phyloP scores from a whole-genome alignment of 441 rosid species.

The Brassica hybrid region DNA sequence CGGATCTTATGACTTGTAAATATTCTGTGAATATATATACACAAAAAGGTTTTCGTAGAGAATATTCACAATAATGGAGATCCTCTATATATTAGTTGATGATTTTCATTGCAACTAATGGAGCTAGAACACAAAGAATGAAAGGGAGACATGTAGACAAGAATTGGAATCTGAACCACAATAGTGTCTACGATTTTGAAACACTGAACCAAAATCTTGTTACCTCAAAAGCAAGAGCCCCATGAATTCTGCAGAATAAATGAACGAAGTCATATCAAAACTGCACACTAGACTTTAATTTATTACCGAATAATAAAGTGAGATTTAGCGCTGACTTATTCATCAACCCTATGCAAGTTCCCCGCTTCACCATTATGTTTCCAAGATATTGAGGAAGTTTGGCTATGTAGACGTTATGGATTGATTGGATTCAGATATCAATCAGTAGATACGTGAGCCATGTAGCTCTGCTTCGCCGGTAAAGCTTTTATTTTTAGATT shows the following conservation, averaged over 20 bases:
- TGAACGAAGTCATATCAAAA: conserved; percentile 14
- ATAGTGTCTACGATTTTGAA: neutral
- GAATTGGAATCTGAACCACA: neutral
- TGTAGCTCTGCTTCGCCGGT: conserved; percentile 13
- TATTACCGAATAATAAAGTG: conserved; percentile 10
- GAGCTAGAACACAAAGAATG: conserved; percentile 11
- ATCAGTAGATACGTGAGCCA: neutral
- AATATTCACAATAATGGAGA: neutral
- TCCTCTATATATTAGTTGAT: neutral
- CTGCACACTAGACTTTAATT: neutral
- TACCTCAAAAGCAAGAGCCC: conserved; percentile 19
- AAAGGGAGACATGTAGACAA: neutral
- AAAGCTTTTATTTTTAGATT: conserved; percentile 23
- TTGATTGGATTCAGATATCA: neutral
- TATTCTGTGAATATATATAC: too few species aligned
- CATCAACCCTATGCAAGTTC: conserved; percentile 17
- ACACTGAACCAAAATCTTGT: neutral
- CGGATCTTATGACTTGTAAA: too few species aligned
- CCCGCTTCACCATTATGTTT: conserved; percentile 29
- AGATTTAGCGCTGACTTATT: conserved; percentile 33
- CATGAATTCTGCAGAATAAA: conserved; percentile 18
- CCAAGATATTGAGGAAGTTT: conserved; percentile 22
- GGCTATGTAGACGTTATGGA: conserved; percentile 4
- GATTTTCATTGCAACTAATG: neutral
- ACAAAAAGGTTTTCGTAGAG: neutral